Evolutionary conservation across 179 eudicot genomes (phyloP).

Genomic region (Drosera spatulata): DNA sequence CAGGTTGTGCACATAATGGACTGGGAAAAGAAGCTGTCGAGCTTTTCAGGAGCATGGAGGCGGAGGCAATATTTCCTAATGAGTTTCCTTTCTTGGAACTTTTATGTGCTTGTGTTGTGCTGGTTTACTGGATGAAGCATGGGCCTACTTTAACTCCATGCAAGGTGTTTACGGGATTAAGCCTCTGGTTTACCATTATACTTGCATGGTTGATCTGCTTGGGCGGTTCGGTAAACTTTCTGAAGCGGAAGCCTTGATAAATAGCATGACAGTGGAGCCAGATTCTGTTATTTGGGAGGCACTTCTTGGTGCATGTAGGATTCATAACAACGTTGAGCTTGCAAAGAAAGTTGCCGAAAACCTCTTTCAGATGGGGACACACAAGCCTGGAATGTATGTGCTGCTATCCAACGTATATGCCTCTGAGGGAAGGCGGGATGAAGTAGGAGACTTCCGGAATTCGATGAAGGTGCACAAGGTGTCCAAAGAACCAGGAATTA

Average conservation of each 20-base stretch:
- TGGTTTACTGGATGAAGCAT: conserved; percentile 29
- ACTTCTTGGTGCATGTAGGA: conserved; percentile 37
- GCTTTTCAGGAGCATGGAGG: conserved; percentile 24
- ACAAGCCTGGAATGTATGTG: conserved; percentile 26
- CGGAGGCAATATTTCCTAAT: conserved; percentile 20
- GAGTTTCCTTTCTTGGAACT: conserved; percentile 25
- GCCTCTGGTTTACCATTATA: conserved; percentile 32
- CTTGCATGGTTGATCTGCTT: conserved; percentile 43
- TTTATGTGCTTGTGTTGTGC: conserved; percentile 35
- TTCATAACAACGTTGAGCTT: conserved; percentile 22
- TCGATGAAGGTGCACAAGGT: conserved; percentile 19
- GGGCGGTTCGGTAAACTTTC: conserved; percentile 30
- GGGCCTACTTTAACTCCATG: conserved; percentile 29
- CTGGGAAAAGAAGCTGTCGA: conserved; percentile 23
- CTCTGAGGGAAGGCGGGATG: conserved; percentile 31
- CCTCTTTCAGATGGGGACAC: conserved; percentile 20
- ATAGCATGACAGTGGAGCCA: conserved; percentile 30
- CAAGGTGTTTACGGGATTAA: conserved; percentile 18
- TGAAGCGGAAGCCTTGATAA: conserved; percentile 30
- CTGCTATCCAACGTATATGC: conserved; percentile 31
- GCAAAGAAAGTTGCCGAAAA: conserved; percentile 26
- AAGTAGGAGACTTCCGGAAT: conserved; percentile 26
- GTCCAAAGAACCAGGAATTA: conserved; percentile 29
- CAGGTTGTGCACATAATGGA: conserved; percentile 42
- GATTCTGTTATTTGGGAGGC: conserved; percentile 39